Conservation (phyloP, 2,329 filamentous ascomycete genomes). For the Ophiostoma perfectum region DNA sequence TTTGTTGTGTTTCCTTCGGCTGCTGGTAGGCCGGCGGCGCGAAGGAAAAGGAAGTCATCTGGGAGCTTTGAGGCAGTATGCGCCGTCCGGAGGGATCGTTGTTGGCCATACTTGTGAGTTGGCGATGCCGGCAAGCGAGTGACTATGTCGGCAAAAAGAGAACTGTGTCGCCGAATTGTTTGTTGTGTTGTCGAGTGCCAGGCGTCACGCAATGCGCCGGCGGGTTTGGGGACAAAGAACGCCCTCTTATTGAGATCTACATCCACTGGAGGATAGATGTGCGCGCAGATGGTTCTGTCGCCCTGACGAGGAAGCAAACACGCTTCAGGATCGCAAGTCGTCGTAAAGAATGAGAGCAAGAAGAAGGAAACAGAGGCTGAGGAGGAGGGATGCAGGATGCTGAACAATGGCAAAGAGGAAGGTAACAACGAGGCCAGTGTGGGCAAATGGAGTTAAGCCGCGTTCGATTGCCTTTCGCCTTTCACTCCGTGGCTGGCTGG, state of each 20-base stretch:
- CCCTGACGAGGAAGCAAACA: background rate
- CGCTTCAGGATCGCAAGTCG: background rate
- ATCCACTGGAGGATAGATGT: constrained; percentile 19
- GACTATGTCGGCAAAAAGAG: background rate
- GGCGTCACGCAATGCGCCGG: constrained; percentile 24
- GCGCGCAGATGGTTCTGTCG: constrained; percentile 12
- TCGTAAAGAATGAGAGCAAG: background rate
- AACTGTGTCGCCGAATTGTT: background rate
- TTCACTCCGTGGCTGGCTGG: constrained; percentile 9
- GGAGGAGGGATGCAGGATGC: background rate
- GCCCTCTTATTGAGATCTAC: constrained; percentile 20
- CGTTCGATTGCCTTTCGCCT: constrained; percentile 11
- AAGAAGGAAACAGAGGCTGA: constrained; percentile 5
- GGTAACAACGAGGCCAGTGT: constrained; percentile 6
- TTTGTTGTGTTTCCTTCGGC: constrained; percentile 74
- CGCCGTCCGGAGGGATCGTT: constrained; percentile 56
- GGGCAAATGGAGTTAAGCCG: constrained; percentile 12
- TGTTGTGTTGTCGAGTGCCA: constrained; percentile 11
- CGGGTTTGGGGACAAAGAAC: constrained; percentile 13
- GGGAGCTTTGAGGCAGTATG: constrained; percentile 60
- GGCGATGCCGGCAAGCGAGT: background rate
- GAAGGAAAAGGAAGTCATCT: constrained; percentile 73
- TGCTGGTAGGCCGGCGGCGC: constrained; percentile 57
- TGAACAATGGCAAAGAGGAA: constrained; percentile 13
- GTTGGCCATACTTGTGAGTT: constrained; percentile 47